Conservation (phyloP, 306 rosid genomes). For the Dryas drummondii region DNA sequence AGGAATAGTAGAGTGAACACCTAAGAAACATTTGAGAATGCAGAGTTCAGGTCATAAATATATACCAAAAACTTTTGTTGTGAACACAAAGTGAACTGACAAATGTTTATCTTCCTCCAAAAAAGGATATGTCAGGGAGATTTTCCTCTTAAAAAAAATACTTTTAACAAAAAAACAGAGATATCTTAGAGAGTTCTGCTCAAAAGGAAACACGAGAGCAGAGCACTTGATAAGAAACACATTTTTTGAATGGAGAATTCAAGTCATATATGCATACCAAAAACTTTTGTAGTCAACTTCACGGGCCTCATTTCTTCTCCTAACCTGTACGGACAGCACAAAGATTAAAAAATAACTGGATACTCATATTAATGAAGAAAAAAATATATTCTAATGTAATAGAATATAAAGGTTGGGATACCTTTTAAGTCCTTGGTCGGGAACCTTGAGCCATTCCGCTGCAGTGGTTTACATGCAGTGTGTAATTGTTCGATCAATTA, state of each 20-base stretch:
- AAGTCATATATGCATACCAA: conserved; percentile 54
- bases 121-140: too few species aligned
- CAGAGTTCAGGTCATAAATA: too few species aligned
- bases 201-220: too few species aligned
- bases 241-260: conserved; percentile 13
- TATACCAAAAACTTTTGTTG: too few species aligned
- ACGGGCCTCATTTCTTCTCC: conserved; percentile 99
- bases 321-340: conserved; percentile 56
- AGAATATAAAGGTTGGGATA: conserved; percentile 22
- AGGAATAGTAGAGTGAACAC: conserved; percentile 4
- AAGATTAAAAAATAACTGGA: conserved; percentile 21
- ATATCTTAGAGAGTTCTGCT: too few species aligned
- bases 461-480: conserved; percentile 35
- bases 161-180: too few species aligned
- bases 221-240: background rate
- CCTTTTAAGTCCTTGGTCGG: conserved; percentile 84
- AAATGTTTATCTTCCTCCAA: too few species aligned
- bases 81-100: too few species aligned
- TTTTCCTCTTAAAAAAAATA: too few species aligned
- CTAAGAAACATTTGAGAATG: too few species aligned
- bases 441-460: conserved; percentile 95
- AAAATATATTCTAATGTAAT: background rate
- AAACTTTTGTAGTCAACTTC: conserved; percentile 90
- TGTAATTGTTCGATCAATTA: conserved; percentile 27
- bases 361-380: conserved; percentile 7